Conservation (phyloP, 2,329 filamentous ascomycete species). For the Clonostachys solani region DNA sequence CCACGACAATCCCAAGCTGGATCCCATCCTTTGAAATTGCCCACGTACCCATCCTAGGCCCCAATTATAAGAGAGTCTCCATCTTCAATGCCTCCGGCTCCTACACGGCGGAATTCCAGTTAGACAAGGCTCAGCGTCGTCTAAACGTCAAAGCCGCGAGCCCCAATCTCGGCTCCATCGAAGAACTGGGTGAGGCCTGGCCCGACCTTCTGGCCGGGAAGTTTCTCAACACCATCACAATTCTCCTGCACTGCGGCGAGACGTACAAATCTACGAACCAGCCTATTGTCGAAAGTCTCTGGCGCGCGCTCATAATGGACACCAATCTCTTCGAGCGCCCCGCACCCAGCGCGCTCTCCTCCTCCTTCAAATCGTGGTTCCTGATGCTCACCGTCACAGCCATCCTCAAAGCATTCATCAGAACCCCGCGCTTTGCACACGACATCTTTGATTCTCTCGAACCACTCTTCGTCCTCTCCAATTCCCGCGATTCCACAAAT, state of each 20-base stretch:
- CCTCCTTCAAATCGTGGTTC: conserved; percentile 10
- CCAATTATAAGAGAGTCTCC: neutral
- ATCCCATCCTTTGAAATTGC: conserved; percentile 12
- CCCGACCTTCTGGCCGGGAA: neutral
- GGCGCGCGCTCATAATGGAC: conserved; percentile 16
- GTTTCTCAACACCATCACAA: conserved; percentile 8
- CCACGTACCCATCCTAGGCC: conserved; percentile 8
- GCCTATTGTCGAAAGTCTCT: conserved; percentile 17
- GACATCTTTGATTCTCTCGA: conserved; percentile 11
- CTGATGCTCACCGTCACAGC: conserved; percentile 7
- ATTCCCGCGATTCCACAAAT: conserved; percentile 8
- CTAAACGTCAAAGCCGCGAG: conserved; percentile 8
- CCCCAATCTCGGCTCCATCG: conserved; percentile 10
- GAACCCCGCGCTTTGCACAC: conserved; percentile 4
- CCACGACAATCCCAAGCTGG: conserved; percentile 9
- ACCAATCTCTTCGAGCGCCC: conserved; percentile 10
- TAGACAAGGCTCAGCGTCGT: conserved; percentile 3
- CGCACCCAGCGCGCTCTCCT: conserved; percentile 6
- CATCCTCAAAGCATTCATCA: conserved; percentile 1
- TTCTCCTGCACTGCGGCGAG: conserved; percentile 12
- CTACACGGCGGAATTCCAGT: conserved; percentile 2
- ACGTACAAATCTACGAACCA: conserved; percentile 11
- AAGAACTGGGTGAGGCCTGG: conserved; percentile 4
- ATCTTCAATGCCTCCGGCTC: neutral
- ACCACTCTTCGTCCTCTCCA: conserved; percentile 12